phyloP scores from a whole-genome alignment of 768 basidiomycete species.

The Tubosaeta sp. region DNA sequence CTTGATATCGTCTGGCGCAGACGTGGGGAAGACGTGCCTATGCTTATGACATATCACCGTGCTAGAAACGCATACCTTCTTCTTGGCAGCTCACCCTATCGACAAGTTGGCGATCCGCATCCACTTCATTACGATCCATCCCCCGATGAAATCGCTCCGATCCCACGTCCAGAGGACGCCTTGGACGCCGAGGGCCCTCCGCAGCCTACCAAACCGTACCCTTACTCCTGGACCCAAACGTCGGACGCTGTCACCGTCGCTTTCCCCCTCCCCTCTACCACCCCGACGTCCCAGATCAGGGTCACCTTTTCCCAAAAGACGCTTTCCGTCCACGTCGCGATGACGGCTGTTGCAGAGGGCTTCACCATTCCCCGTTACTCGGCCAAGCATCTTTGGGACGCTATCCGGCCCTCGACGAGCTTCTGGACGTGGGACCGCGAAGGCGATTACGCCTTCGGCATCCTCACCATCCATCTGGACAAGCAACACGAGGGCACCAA shows the following conservation, averaged over 20 bases:
- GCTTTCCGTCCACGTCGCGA: conserved; percentile 59
- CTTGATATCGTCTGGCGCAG: conserved; percentile 67
- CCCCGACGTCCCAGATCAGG: conserved; percentile 58
- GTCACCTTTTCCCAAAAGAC: conserved; percentile 62
- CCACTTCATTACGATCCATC: conserved; percentile 50
- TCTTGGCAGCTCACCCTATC: conserved; percentile 56
- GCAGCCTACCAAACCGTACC: conserved; percentile 52
- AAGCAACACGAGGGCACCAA: conserved; percentile 79
- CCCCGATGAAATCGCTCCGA: conserved; percentile 62
- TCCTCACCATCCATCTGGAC: conserved; percentile 81
- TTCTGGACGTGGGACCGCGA: conserved; percentile 92
- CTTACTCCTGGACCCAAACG: conserved; percentile 93
- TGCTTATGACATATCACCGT: conserved; percentile 48
- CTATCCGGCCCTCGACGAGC: conserved; percentile 70
- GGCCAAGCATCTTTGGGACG: conserved; percentile 70
- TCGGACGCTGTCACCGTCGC: conserved; percentile 78
- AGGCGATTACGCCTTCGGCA: conserved; percentile 59
- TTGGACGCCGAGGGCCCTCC: conserved; percentile 37
- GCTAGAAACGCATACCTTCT: conserved; percentile 48
- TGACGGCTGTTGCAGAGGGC: conserved; percentile 25
- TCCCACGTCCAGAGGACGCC: conserved; percentile 59
- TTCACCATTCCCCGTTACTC: conserved; percentile 55
- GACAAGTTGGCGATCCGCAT: conserved; percentile 32
- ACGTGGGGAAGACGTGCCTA: conserved; percentile 66
- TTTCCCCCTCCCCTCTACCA: conserved; percentile 75